Evolutionary conservation across 345 rosid genomes (phyloP), one percentile per base, ranked within the genome.

Genomic region (Ceriops tagal): DNA sequence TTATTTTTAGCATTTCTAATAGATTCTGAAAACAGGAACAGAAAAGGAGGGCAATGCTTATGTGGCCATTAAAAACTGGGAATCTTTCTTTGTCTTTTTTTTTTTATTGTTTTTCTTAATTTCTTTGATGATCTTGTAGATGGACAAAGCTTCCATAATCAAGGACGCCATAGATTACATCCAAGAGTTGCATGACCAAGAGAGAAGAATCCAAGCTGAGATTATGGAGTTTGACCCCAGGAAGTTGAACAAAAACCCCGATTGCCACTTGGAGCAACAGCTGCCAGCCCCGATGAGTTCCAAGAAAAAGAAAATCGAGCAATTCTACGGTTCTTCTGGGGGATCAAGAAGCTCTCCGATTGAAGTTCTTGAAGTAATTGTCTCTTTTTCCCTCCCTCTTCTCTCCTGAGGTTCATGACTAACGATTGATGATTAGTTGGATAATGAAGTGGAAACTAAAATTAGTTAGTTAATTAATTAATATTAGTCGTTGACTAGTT

Each of bases 61-160:
- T 43, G 19, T 18, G 19, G 5, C 49, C 49, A 43, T 43, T 3
- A 5, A 43, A 43, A 43, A 43, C 18, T 43, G 19, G 16, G 47
- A 11, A 34, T 34, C 37, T 34, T 58, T 22, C 28, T 5, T 6
- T 35, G 10, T 51, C 27, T 69, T 13, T 60, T 51, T 27, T 22
- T 20, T 18, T 9, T 6, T 27, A 1, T 22, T 24, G 1, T 27
- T 22, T 56, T 10, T 56, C 16, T 43, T 24, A 27, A 22, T 51
- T 32, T 62, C 18, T 6, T 22, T 47, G n/a, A n/a, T 52, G 32
- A 15, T 31, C 10, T 1, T 28, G 8, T 70, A 95, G 99, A 95
- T 95, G 99, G 99, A 95, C 71, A 95, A 90, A 83, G 99, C 99
- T 19, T 95, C 99, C n/a, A 95, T 95, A 73, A 83, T 95, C 67